Percentiles rank a stretch among this genome's conserved stretches.
These are phyloP conservation scores for Kluyveromyces wickerhamii DNA, from an alignment of 805 yeast species.

Conservation along the genomic window DNA sequence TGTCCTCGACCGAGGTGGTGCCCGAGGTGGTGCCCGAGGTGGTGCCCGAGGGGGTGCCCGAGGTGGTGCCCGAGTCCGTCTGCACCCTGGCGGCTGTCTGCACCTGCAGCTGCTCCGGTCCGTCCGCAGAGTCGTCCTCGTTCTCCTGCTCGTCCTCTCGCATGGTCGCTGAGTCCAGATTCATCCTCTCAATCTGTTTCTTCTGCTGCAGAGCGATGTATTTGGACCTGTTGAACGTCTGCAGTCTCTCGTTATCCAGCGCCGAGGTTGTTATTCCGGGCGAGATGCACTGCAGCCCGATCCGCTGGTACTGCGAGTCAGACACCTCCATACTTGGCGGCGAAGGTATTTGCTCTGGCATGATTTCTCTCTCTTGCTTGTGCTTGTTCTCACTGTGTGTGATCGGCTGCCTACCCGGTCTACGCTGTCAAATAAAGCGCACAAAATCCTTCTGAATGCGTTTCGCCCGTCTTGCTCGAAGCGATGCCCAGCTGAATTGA, in stretches of 20 bases:
- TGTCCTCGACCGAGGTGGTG: too few relatives aligned
- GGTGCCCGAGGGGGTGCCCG: too few relatives aligned
- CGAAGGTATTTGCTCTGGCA: conserved; percentile 3
- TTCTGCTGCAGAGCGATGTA: conserved; percentile 21
- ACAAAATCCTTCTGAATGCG: too few relatives aligned
- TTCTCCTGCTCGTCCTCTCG: conserved; percentile 6
- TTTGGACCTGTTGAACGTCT: conserved; percentile 19
- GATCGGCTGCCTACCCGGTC: too few relatives aligned
- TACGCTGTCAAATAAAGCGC: too few relatives aligned
- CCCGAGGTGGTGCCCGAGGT: too few relatives aligned
- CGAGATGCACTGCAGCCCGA: conserved; percentile 23
- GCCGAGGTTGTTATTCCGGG: conserved; percentile 21
- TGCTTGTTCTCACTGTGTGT: too few relatives aligned
- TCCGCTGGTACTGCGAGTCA: conserved; percentile 9
- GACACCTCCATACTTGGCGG: conserved; percentile 3
- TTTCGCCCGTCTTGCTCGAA: too few relatives aligned
- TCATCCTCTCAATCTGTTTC: conserved; percentile 11
- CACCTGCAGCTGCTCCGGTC: too few relatives aligned
- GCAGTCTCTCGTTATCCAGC: conserved; percentile 20
- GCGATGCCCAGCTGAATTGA: too few relatives aligned
- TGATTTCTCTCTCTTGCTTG: background rate
- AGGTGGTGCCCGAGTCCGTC: too few relatives aligned
- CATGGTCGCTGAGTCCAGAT: conserved; percentile 1
- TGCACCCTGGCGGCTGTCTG: too few relatives aligned
- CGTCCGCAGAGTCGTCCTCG: background rate